Evolutionary conservation across 1,284 basidiomycete genomes (phyloP).

Genomic region (Fistulinella cinereoalba): DNA sequence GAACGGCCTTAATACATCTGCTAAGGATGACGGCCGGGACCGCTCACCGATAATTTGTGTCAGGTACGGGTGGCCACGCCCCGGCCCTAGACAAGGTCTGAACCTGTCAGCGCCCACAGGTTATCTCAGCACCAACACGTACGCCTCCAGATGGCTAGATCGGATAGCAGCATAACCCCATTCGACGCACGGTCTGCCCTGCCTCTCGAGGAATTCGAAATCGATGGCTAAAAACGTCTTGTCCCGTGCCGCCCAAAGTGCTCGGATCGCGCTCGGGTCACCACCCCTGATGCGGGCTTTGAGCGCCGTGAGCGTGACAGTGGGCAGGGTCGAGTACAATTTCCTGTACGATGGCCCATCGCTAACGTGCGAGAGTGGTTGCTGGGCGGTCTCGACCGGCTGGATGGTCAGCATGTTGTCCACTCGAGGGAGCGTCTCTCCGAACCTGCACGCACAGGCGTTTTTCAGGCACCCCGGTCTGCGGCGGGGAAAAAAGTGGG

Average conservation of each 20-base stretch:
- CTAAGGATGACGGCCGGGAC: neutral
- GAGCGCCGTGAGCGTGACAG: slow-evolving; percentile 64
- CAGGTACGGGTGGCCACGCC: slow-evolving; percentile 79
- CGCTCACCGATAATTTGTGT: slow-evolving; percentile 70
- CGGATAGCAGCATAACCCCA: slow-evolving; percentile 80
- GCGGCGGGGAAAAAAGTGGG: neutral
- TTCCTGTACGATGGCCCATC: slow-evolving; percentile 74
- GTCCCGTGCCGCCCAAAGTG: slow-evolving; percentile 68
- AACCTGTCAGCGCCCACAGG: slow-evolving; percentile 5
- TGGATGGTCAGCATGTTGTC: slow-evolving; percentile 63
- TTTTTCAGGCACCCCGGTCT: neutral
- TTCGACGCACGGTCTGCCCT: slow-evolving; percentile 65
- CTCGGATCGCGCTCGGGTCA: slow-evolving; percentile 62
- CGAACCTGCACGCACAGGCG: slow-evolving; percentile 44
- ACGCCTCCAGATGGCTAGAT: slow-evolving; percentile 72
- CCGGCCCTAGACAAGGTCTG: slow-evolving; percentile 45
- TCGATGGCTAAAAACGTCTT: slow-evolving; percentile 74
- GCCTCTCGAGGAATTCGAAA: slow-evolving; percentile 79
- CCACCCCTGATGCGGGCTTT: slow-evolving; percentile 68
- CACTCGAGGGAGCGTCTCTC: slow-evolving; percentile 66
- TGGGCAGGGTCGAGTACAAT: slow-evolving; percentile 68
- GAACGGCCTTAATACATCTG: neutral
- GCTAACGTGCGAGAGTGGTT: slow-evolving; percentile 66
- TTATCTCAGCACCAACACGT: slow-evolving; percentile 33
- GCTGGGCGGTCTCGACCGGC: slow-evolving; percentile 65